A percentile compares a stretch with the other conserved stretches of the same genome.
Conservation (phyloP, 495 filamentous ascomycete genomes). For the Evernia prunastri region DNA sequence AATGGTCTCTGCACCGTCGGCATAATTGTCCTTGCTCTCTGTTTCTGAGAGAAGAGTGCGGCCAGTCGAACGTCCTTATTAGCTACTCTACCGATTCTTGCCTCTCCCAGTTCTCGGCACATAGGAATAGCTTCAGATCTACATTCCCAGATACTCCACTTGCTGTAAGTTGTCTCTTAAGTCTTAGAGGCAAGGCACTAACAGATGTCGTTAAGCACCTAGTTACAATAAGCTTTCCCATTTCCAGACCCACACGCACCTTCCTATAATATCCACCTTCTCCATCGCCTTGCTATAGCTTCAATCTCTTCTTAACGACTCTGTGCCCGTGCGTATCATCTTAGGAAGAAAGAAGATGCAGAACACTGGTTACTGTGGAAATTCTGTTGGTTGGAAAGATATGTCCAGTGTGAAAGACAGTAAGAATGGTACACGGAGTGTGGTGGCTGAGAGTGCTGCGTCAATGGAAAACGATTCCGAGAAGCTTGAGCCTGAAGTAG, state of each 20-base stretch:
- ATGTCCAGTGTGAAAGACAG: neutral
- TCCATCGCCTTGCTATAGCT: neutral
- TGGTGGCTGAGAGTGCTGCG: neutral
- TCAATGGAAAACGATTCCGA: neutral
- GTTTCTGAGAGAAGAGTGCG: neutral
- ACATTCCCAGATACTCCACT: neutral
- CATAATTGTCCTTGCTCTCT: neutral
- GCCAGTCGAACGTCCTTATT: neutral
- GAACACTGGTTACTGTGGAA: neutral
- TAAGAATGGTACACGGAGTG: neutral
- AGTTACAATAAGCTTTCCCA: neutral
- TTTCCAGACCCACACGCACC: neutral
- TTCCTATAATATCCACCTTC: neutral
- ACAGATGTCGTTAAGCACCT: neutral
- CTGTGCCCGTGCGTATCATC: neutral
- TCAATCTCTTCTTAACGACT: neutral
- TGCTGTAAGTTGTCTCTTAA: neutral
- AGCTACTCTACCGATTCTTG: neutral
- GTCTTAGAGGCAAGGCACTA: neutral
- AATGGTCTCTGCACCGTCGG: neutral
- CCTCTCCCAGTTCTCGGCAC: neutral
- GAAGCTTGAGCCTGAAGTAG: constrained; percentile 1
- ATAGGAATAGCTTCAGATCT: neutral
- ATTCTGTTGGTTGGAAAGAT: neutral
- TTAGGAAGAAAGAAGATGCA: no score